A percentile compares a stretch with the other conserved stretches of the same genome.
phyloP scores from a whole-genome alignment of 2,329 filamentous ascomycete species.

The Lasiodiplodia sp. region DNA sequence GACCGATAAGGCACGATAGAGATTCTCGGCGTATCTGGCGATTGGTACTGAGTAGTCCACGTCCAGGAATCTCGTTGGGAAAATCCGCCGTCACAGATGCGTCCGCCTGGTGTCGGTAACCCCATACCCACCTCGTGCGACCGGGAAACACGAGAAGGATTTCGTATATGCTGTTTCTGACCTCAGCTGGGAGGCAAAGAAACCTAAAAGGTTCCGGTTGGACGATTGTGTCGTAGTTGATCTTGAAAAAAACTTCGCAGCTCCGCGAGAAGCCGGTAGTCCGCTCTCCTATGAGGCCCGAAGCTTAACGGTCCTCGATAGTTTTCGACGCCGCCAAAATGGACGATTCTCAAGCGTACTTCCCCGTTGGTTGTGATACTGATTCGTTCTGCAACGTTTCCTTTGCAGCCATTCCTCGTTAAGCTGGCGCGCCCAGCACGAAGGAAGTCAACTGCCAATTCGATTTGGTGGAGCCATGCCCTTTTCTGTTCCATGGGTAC shows the following conservation, averaged over 20 bases:
- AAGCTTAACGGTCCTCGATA: not conserved
- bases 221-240: not conserved
- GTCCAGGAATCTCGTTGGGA: not conserved
- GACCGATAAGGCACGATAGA: not conserved
- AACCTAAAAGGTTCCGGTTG: not conserved
- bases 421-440: not conserved
- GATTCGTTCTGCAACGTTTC: not conserved
- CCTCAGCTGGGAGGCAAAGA: slow-evolving; percentile 1
- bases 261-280: not conserved
- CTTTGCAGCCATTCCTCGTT: slow-evolving; percentile 1
- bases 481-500: not conserved
- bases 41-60: slow-evolving; percentile 4
- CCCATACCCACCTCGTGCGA: not conserved
- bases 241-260: slow-evolving; percentile 1
- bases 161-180: slow-evolving; percentile 4
- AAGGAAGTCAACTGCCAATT: not conserved
- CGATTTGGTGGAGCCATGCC: not conserved
- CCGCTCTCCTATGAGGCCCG: not conserved
- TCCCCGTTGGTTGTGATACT: slow-evolving; percentile 2
- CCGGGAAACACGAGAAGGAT: slow-evolving; percentile 3
- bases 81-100: not conserved
- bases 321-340: slow-evolving; percentile 8
- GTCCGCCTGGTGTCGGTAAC: not conserved
- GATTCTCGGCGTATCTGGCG: slow-evolving; percentile 7
- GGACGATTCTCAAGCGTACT: not conserved